Evolutionary conservation across 306 rosid genomes (phyloP).

Genomic region (Corylus avellana): DNA sequence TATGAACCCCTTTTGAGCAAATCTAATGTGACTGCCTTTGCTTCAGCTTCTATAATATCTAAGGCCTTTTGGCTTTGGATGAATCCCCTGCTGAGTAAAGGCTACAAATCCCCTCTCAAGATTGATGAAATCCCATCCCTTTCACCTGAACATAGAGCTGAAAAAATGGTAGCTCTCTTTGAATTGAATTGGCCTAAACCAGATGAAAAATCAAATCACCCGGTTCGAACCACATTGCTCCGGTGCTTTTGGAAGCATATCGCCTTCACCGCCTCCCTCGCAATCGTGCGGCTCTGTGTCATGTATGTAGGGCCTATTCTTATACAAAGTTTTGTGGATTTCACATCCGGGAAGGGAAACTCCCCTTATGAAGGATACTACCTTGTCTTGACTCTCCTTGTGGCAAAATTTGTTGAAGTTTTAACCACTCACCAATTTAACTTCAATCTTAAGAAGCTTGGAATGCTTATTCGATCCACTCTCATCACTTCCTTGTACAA

Average conservation of each 20-base stretch:
- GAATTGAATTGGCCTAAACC: conserved; percentile 84
- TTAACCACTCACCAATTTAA: conserved; percentile 78
- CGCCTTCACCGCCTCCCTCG: conserved; percentile 77
- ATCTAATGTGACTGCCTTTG: conserved; percentile 60
- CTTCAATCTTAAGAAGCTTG: conserved; percentile 85
- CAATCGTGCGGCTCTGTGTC: conserved; percentile 60
- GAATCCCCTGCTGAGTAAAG: conserved; percentile 82
- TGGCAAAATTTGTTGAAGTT: conserved; percentile 75
- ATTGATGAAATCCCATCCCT: conserved; percentile 72
- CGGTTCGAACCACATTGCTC: conserved; percentile 72
- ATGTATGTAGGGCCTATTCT: conserved; percentile 80
- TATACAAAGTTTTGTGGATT: conserved; percentile 74
- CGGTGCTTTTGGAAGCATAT: conserved; percentile 78
- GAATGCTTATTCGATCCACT: conserved; percentile 84
- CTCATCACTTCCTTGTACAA: conserved; percentile 81
- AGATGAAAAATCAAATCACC: conserved; percentile 60
- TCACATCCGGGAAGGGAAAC: conserved; percentile 74
- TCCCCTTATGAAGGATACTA: conserved; percentile 84
- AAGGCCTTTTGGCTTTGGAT: conserved; percentile 90
- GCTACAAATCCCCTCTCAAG: conserved; percentile 61
- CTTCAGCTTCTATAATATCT: conserved; percentile 74
- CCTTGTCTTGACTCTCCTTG: conserved; percentile 61
- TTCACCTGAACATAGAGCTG: conserved; percentile 76
- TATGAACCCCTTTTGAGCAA: conserved; percentile 33
- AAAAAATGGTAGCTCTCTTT: conserved; percentile 59